Conservation (phyloP, 495 filamentous ascomycete species). For the Gamarada debralockiae region DNA sequence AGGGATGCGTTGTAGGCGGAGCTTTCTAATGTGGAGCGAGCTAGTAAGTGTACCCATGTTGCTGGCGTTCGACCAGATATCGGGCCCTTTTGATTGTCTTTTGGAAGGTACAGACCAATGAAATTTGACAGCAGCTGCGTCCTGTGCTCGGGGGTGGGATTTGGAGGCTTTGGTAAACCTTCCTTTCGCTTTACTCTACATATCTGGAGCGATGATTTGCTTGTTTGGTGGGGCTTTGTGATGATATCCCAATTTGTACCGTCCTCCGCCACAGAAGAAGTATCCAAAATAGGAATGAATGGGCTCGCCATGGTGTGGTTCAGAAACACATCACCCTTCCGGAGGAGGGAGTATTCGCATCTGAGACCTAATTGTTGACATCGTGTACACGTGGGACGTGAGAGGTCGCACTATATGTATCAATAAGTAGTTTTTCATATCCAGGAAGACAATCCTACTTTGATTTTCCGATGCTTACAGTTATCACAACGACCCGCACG, state of each 20-base stretch:
- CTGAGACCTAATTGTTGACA: background rate
- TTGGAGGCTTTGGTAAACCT: background rate
- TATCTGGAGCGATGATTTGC: background rate
- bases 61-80: background rate
- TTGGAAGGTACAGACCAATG: background rate
- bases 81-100: background rate
- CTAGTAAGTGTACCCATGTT: background rate
- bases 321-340: background rate
- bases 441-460: no score
- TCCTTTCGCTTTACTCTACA: background rate
- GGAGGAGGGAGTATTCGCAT: slow-evolving; percentile 1
- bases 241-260: background rate
- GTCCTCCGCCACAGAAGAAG: background rate
- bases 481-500: no score
- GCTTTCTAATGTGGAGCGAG: background rate
- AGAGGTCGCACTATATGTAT: background rate
- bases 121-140: background rate
- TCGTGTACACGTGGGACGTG: background rate
- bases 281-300: background rate
- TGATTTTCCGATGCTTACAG: slow-evolving; percentile 1
- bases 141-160: background rate
- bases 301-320: background rate
- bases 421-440: background rate
- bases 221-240: background rate
- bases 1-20: background rate